Evolutionary conservation across 2,329 filamentous ascomycete genomes (phyloP).

Genomic region (Hypoxylon sp.): DNA sequence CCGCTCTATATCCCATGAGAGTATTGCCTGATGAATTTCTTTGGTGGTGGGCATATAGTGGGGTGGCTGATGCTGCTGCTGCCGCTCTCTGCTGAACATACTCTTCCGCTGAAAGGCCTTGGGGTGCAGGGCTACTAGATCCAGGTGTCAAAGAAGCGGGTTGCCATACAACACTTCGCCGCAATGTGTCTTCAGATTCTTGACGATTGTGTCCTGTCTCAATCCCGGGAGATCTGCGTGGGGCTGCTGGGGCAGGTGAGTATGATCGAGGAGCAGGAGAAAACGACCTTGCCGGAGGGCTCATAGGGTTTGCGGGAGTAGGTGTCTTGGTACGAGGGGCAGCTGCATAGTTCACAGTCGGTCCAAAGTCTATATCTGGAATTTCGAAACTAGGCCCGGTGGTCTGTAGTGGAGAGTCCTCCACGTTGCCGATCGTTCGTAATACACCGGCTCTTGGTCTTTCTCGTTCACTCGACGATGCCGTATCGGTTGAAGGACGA

Average conservation of each 20-base stretch:
- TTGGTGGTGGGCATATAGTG: conserved; percentile 70
- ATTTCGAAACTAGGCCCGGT: conserved; percentile 60
- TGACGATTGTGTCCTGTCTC: conserved; percentile 54
- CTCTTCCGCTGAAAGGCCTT: conserved; percentile 74
- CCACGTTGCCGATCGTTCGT: conserved; percentile 74
- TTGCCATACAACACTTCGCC: conserved; percentile 80
- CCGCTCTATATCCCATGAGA: conserved; percentile 50
- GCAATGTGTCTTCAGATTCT: conserved; percentile 61
- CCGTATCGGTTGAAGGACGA: conserved; percentile 60
- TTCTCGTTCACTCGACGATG: conserved; percentile 60
- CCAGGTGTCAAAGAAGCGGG: conserved; percentile 66
- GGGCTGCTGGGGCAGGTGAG: conserved; percentile 36
- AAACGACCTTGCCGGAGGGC: conserved; percentile 43
- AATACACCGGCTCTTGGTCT: conserved; percentile 80
- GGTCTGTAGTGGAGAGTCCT: conserved; percentile 38
- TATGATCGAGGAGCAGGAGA: conserved; percentile 45
- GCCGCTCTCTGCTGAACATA: conserved; percentile 82
- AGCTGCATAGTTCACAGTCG: conserved; percentile 71
- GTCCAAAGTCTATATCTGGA: conserved; percentile 84
- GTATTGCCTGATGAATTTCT: conserved; percentile 65
- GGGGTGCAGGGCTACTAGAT: conserved; percentile 56
- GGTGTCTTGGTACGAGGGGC: conserved; percentile 39
- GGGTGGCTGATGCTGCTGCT: conserved; percentile 61
- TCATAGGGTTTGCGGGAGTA: conserved; percentile 24
- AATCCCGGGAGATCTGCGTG: conserved; percentile 35